Conservation (phyloP, 176 grass and related monocot species). For the Pontederia crassipes region DNA sequence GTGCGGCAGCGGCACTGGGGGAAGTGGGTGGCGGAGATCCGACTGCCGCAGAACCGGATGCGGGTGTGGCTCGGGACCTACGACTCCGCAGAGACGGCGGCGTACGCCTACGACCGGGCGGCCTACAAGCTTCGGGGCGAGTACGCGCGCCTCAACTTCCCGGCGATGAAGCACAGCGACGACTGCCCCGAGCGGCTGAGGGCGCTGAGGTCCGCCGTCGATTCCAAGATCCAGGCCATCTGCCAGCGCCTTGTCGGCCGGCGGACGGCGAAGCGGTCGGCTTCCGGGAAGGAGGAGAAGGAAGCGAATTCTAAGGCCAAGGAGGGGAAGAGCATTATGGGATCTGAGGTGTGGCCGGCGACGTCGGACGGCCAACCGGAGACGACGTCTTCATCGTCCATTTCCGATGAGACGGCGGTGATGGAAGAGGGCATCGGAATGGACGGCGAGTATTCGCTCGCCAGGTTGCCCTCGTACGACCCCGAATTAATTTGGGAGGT, state of each 20-base stretch:
- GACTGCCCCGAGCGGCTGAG: slow-evolving; percentile 44
- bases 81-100: slow-evolving; percentile 79
- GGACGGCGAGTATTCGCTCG: slow-evolving; percentile 45
- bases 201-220: slow-evolving; percentile 38
- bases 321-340: slow-evolving; percentile 1
- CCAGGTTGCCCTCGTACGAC: slow-evolving; percentile 71
- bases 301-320: not conserved
- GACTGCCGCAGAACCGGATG: slow-evolving; percentile 82
- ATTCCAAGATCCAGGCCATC: slow-evolving; percentile 89
- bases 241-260: slow-evolving; percentile 58
- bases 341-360: not conserved
- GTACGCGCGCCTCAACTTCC: slow-evolving; percentile 98
- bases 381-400: slow-evolving; percentile 4
- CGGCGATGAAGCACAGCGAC: slow-evolving; percentile 37
- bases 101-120: slow-evolving; percentile 88
- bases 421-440: slow-evolving; percentile 17
- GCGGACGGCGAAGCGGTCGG: slow-evolving; percentile 26
- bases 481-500: slow-evolving; percentile 85
- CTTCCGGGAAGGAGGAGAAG: slow-evolving; percentile 7
- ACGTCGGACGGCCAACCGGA: not conserved
- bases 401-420: slow-evolving; percentile 1
- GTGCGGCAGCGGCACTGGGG: slow-evolving; percentile 95
- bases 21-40: slow-evolving; percentile 93
- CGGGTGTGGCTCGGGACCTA: slow-evolving; percentile 98
- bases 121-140: slow-evolving; percentile 74